These are phyloP conservation scores for Capronia coronata DNA, from an alignment of 2,329 filamentous ascomycete species.

Conservation along the genomic window DNA sequence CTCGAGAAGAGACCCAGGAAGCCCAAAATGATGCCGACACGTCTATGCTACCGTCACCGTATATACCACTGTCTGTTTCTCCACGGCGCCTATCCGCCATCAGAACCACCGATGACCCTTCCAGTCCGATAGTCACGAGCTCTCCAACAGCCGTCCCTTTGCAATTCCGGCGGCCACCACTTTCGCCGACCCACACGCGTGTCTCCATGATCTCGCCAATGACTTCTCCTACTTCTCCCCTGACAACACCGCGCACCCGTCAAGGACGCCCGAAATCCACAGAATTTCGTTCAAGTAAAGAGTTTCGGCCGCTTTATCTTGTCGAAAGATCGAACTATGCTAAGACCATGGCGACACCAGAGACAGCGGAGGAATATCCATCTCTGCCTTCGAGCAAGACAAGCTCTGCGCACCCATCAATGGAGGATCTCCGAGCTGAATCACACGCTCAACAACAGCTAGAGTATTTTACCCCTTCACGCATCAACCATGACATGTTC, in stretches of 20 bases:
- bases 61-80: not conserved
- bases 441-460: constrained; percentile 29
- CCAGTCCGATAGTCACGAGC: constrained; percentile 29
- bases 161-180: constrained; percentile 43
- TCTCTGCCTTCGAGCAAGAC: constrained; percentile 48
- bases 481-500: constrained; percentile 20
- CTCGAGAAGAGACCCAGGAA: constrained; percentile 9
- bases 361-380: constrained; percentile 40
- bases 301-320: constrained; percentile 76
- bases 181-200: constrained; percentile 34
- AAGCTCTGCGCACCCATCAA: constrained; percentile 44
- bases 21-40: constrained; percentile 30
- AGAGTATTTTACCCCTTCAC: constrained; percentile 19
- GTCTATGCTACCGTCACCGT: constrained; percentile 30
- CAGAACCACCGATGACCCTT: constrained; percentile 18
- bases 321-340: constrained; percentile 56
- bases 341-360: constrained; percentile 35
- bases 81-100: constrained; percentile 22
- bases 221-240: constrained; percentile 39
- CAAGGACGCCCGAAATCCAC: constrained; percentile 45
- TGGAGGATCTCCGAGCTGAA: constrained; percentile 39
- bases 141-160: constrained; percentile 53
- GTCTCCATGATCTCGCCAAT: constrained; percentile 33
- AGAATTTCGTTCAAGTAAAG: constrained; percentile 51
- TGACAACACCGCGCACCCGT: constrained; percentile 34